Base-by-base conservation (phyloP, 768 basidiomycete genomes). In the Termitomyces heimii region DNA sequence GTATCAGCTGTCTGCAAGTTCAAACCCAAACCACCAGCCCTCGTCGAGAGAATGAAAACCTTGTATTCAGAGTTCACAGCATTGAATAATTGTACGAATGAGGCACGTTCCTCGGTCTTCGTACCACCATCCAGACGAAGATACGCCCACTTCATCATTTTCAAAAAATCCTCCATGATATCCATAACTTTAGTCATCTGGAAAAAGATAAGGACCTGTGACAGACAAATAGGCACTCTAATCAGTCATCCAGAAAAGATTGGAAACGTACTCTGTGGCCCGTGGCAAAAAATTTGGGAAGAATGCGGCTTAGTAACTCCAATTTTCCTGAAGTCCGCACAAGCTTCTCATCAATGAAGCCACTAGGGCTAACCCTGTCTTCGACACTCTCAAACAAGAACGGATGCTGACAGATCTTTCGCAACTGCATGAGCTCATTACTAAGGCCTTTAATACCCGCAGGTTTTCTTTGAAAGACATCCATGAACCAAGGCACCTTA, bases 101-200 rank as follows among this genome's bases (percentile, higher is more conserved):
- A 81, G 5, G 93, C 92, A 69, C 94, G 92, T 65, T 95, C 94
- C 53, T 98, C 94, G 5, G 94, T 94, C 74, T 96, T 96, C 22
- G 94, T 98, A 13, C 91, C 88, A 78, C 94, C 94, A 70, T 98
- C 94, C n/a, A 98, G 78, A 63, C 95, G 90, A 52, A 96, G 85
- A 70, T 91, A 88, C 64, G 90, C 88, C 82, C 83, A 92, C 4
- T 82, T 81, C 82, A 86, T 84, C 80, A 87, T 86, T 68, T 89
- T 91, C 66, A 97, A 73, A 66, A 94, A 98, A 66, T 98, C 95
- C 65, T 93, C 92, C 85, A 96, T 93, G 68, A 97, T 94, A 61
- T 96, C 92, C 95, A 98, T 97, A 65, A 98, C 93, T 67, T 94
- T 92, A 16, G 95, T 98, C 97, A 98, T 98, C 73, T 99, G 97